Evolutionary conservation across 495 filamentous ascomycete species (phyloP).

Genomic region (Sordaria brevicollis): DNA sequence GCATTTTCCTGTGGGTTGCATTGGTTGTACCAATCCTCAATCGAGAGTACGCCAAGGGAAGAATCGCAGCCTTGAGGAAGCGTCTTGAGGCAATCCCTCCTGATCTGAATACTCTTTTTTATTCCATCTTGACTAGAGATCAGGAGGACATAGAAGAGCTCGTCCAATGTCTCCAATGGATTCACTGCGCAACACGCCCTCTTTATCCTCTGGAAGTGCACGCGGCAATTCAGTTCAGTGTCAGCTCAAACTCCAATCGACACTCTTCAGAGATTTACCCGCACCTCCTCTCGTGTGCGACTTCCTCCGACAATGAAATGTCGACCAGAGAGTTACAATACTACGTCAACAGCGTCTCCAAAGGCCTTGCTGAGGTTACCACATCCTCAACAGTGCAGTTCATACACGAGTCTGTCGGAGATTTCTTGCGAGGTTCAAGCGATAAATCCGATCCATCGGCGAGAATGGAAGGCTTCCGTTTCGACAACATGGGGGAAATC

Average conservation of each 20-base stretch:
- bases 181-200: slow-evolving; percentile 21
- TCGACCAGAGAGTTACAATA: background rate
- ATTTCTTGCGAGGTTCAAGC: slow-evolving; percentile 10
- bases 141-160: slow-evolving; percentile 13
- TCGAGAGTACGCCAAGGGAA: slow-evolving; percentile 19
- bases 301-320: background rate
- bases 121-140: slow-evolving; percentile 23
- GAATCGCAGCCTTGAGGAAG: slow-evolving; percentile 3
- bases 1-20: slow-evolving; percentile 36
- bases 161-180: slow-evolving; percentile 22
- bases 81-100: slow-evolving; percentile 18
- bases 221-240: slow-evolving; percentile 21
- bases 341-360: slow-evolving; percentile 18
- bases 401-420: slow-evolving; percentile 29
- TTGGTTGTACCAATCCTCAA: slow-evolving; percentile 33
- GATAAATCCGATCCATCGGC: background rate
- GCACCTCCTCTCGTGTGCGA: background rate
- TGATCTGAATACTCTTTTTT: slow-evolving; percentile 17
- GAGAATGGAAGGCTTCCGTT: background rate
- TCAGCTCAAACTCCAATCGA: background rate
- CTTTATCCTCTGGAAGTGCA: slow-evolving; percentile 21
- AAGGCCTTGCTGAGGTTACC: slow-evolving; percentile 21
- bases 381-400: slow-evolving; percentile 20
- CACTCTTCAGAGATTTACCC: background rate
- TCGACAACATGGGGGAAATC: background rate